Evolutionary conservation across 768 basidiomycete species (phyloP), one percentile per base, ranked within the genome.

Genomic region (Auricularia auricula-judae): DNA sequence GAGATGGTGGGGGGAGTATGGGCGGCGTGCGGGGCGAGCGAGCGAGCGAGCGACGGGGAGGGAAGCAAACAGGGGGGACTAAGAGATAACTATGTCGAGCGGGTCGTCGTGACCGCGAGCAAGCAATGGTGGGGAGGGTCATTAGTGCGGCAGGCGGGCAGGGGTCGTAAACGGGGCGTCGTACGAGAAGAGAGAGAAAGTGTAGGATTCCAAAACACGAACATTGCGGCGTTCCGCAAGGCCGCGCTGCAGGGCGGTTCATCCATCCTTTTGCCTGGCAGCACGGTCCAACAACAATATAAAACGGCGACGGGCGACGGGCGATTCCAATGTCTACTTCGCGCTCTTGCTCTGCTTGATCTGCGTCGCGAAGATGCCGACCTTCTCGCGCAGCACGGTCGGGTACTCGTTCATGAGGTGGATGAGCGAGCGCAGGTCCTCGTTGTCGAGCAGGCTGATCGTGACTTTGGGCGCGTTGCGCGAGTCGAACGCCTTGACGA

Each of bases 391-490:
- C 65, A 94, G 79, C 2, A 93, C 82, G 7, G 83, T 76, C 11
- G 90, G 88, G 73, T 91, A 93, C 72, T 89, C 89, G 73, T 92
- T 89, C 86, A 91, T 86, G 53, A 95, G 81, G 72, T 92, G 90
- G 4, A 90, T 88, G 59, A 95, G 81, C 3, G 91, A 79, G 53
- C 88, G 84, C 29, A 95, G 81, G 70, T 96, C 93, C 65, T 94
- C 93, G 69, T 87, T 81, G 70, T 95, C 91, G 66, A 96, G 77
- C 8, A 94, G 81, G 3, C 82, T 77, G 69, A 97, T 91, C 1
- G 93, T 94, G 67, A 92, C 77, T 72, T 93, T 93, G 61, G 91
- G 89, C 85, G 90, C 68, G 16, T 42, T 67, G 62, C 59, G 63
- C 23, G 23, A 64, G 14, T 51, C 36, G 70, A 88, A 86, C 8